Percentiles rank a stretch among this genome's conserved stretches.
phyloP scores from a whole-genome alignment of 2,329 filamentous ascomycete species.

The Aciculosporium take region DNA sequence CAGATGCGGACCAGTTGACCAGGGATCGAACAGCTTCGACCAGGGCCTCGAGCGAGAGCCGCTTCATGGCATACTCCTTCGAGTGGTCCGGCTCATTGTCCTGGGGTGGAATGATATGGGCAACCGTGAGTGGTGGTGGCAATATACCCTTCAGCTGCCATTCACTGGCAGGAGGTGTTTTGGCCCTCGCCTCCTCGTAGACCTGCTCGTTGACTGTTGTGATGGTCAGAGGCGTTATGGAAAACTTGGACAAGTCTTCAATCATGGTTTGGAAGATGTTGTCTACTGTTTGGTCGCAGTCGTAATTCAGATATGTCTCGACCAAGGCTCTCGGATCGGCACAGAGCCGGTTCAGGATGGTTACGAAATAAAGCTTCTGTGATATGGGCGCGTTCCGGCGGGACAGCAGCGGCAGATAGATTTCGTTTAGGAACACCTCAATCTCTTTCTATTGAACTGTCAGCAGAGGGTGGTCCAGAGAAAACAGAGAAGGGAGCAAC shows the following conservation, averaged over 20 bases:
- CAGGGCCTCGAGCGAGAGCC: slow-evolving; percentile 73
- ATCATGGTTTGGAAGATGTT: slow-evolving; percentile 96
- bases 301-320: slow-evolving; percentile 94
- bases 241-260: slow-evolving; percentile 81
- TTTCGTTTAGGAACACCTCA: slow-evolving; percentile 94
- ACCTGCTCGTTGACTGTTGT: slow-evolving; percentile 67
- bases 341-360: slow-evolving; percentile 69
- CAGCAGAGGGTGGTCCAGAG: slow-evolving; percentile 10
- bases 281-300: slow-evolving; percentile 88
- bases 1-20: slow-evolving; percentile 71
- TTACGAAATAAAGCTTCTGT: slow-evolving; percentile 86
- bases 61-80: slow-evolving; percentile 81
- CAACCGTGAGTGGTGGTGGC: slow-evolving; percentile 72
- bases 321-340: slow-evolving; percentile 79
- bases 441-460: slow-evolving; percentile 61
- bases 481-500: neutral
- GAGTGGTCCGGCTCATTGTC: slow-evolving; percentile 60
- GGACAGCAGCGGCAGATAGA: slow-evolving; percentile 84
- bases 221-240: slow-evolving; percentile 62
- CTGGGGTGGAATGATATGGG: slow-evolving; percentile 48
- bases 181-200: slow-evolving; percentile 66
- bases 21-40: slow-evolving; percentile 81
- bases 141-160: slow-evolving; percentile 81
- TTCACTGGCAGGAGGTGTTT: slow-evolving; percentile 46
- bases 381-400: slow-evolving; percentile 73